A percentile compares a stretch with the other conserved stretches of the same genome.
phyloP scores from a whole-genome alignment of 371 early-diverging fungal species.

The Lichtheimia ramosa region DNA sequence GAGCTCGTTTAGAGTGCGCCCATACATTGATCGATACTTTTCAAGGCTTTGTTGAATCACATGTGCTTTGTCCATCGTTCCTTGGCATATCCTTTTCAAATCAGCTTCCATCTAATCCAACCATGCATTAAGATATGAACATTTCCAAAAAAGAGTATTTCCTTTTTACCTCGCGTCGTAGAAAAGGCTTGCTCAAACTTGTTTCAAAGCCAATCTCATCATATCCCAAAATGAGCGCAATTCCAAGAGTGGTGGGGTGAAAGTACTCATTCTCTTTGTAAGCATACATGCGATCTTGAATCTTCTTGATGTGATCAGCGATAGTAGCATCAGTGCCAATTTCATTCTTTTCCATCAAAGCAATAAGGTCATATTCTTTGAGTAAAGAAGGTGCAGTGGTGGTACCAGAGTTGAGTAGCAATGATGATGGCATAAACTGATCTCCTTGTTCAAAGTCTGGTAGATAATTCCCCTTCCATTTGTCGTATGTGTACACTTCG shows the following conservation, averaged over 20 bases:
- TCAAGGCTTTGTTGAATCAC: conserved; percentile 61
- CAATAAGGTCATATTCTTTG: conserved; percentile 94
- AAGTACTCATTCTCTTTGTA: conserved; percentile 70
- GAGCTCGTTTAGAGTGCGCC: conserved; percentile 38
- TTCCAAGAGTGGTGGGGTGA: conserved; percentile 89
- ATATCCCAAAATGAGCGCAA: conserved; percentile 92
- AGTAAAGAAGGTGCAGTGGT: conserved; percentile 87
- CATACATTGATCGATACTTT: conserved; percentile 70
- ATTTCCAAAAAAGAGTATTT: not conserved
- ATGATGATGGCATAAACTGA: conserved; percentile 64
- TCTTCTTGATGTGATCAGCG: conserved; percentile 98
- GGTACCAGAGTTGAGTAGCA: conserved; percentile 67
- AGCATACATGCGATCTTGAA: conserved; percentile 91
- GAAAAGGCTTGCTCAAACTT: conserved; percentile 82
- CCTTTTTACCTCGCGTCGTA: conserved; percentile 70
- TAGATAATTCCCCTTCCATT: conserved; percentile 79
- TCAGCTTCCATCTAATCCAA: conserved; percentile 31
- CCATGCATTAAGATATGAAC: not conserved
- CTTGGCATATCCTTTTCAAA: conserved; percentile 52
- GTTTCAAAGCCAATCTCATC: conserved; percentile 83
- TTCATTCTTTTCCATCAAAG: conserved; percentile 96
- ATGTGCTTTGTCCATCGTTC: conserved; percentile 51
- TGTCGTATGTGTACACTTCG: conserved; percentile 95
- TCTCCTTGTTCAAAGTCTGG: conserved; percentile 80
- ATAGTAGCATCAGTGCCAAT: conserved; percentile 99